Evolutionary conservation across 305 asterid species (phyloP).

Genomic region (Striga hermonthica): DNA sequence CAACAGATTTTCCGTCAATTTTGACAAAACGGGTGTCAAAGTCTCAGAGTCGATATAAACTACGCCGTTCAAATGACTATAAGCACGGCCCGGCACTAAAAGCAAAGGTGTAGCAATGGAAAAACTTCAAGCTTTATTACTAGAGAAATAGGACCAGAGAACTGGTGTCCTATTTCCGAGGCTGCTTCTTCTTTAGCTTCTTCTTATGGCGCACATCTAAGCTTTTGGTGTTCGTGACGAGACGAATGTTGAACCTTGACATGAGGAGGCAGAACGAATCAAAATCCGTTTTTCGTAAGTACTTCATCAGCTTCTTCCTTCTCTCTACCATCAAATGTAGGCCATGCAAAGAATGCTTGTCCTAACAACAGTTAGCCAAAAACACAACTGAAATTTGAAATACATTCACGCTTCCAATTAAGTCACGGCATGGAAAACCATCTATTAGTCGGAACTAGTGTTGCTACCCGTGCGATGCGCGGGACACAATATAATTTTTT

Average conservation of each 20-base stretch:
- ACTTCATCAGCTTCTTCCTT: constrained; percentile 68
- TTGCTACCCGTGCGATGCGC: too few species aligned
- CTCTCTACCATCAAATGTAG: constrained; percentile 66
- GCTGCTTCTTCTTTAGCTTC: background rate
- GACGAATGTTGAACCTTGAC: constrained; percentile 68
- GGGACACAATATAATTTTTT: too few species aligned
- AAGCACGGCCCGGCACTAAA: too few species aligned
- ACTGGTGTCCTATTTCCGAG: too few species aligned
- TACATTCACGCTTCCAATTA: too few species aligned
- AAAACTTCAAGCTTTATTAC: too few species aligned
- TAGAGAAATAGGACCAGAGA: too few species aligned
- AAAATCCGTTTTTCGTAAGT: constrained; percentile 73
- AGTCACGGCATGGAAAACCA: background rate
- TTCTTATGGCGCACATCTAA: background rate
- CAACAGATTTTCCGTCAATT: too few species aligned
- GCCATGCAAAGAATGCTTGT: constrained; percentile 79
- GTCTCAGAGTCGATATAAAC: too few species aligned
- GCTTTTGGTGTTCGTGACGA: constrained; percentile 35
- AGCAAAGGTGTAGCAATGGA: too few species aligned
- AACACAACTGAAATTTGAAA: background rate
- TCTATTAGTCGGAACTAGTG: background rate
- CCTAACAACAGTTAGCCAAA: constrained; percentile 38
- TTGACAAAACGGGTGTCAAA: too few species aligned
- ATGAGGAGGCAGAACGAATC: constrained; percentile 67
- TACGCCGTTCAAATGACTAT: too few species aligned